phyloP scores from a whole-genome alignment of 352 stramenopile genomes.

The Pythium plurisporium region DNA sequence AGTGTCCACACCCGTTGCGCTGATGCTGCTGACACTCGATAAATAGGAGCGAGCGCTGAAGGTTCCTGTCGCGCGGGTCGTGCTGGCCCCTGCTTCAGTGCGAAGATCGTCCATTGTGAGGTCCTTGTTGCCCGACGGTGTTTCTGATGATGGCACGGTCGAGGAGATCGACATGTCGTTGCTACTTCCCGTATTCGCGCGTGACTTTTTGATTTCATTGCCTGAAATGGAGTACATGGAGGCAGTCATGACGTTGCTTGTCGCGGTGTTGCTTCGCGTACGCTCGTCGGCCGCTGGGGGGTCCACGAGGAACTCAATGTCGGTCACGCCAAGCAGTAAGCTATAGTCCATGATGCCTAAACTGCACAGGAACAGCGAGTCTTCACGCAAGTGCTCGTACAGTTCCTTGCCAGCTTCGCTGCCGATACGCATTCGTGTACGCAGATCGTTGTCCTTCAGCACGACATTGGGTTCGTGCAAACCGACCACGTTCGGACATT shows the following conservation, averaged over 20 bases:
- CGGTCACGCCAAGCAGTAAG: conserved; percentile 88
- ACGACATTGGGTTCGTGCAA: conserved; percentile 83
- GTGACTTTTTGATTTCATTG: background rate
- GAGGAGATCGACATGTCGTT: background rate
- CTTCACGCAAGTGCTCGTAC: conserved; percentile 61
- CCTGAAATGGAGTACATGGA: conserved; percentile 1
- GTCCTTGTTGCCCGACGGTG: background rate
- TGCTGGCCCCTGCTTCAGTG: conserved; percentile 1
- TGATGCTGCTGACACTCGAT: conserved; percentile 2
- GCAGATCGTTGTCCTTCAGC: conserved; percentile 85
- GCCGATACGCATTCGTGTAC: conserved; percentile 75
- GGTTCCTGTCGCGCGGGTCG: conserved; percentile 2
- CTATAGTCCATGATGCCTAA: conserved; percentile 91
- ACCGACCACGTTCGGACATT: conserved; percentile 76
- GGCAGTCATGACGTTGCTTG: conserved; percentile 18
- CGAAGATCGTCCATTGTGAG: background rate
- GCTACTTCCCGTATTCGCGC: conserved; percentile 13
- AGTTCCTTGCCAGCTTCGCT: conserved; percentile 44
- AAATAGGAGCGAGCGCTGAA: conserved; percentile 8
- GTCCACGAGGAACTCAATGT: conserved; percentile 80
- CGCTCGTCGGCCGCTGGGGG: conserved; percentile 15
- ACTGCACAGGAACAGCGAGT: conserved; percentile 71
- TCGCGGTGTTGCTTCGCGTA: conserved; percentile 27
- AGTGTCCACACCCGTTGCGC: background rate
- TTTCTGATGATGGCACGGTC: background rate